Conservation (phyloP, 2,329 filamentous ascomycete genomes). For the Neonectria sp. region DNA sequence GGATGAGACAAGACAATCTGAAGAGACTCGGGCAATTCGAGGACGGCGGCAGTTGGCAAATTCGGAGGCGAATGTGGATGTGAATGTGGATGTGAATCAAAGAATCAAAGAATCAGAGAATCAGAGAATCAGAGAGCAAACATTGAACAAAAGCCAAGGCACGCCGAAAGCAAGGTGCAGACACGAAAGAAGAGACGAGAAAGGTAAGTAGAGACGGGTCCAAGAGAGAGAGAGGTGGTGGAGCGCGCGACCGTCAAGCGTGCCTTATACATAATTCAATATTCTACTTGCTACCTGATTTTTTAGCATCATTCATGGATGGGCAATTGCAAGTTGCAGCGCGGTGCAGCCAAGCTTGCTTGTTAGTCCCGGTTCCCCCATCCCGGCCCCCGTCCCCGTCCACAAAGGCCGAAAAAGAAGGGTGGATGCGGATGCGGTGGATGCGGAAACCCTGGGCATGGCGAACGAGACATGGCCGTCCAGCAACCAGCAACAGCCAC, state of each 20-base stretch:
- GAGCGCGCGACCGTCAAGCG: conserved; percentile 32
- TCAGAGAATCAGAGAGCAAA: conserved; percentile 1
- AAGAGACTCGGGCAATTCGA: background rate
- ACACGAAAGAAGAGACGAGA: conserved; percentile 8
- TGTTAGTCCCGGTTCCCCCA: conserved; percentile 12
- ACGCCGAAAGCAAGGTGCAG: conserved; percentile 5
- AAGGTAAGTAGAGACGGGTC: conserved; percentile 22
- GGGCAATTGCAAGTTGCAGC: conserved; percentile 26
- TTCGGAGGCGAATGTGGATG: conserved; percentile 4
- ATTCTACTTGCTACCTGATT: conserved; percentile 25
- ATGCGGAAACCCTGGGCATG: conserved; percentile 11
- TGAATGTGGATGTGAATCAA: conserved; percentile 17
- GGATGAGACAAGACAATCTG: conserved; percentile 28
- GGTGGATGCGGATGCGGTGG: conserved; percentile 17
- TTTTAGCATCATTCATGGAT: conserved; percentile 16
- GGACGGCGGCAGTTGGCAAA: conserved; percentile 1
- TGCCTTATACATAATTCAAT: conserved; percentile 37
- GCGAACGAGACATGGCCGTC: conserved; percentile 30
- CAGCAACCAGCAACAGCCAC: conserved; percentile 47
- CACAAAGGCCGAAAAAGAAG: conserved; percentile 10
- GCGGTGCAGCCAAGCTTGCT: conserved; percentile 4
- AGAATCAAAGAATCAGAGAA: background rate
- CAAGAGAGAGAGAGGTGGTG: conserved; percentile 21
- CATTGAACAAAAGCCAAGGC: conserved; percentile 11
- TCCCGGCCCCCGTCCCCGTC: conserved; percentile 17